Percentiles rank a stretch among this genome's conserved stretches.
These are phyloP conservation scores for Corylus avellana DNA, from an alignment of 306 rosid genomes.

Conservation along the genomic window DNA sequence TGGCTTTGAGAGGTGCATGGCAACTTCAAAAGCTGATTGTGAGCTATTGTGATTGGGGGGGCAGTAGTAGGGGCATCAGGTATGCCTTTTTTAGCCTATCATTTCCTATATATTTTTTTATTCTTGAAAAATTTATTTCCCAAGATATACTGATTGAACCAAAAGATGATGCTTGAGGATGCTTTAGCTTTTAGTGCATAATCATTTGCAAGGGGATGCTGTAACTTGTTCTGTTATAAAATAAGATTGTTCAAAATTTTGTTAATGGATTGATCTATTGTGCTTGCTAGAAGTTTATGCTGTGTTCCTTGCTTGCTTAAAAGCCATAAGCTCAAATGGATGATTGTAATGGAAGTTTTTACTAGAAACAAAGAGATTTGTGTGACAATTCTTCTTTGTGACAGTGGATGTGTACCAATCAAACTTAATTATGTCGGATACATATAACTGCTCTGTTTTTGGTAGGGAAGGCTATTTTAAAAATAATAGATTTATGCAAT, in stretches of 20 bases:
- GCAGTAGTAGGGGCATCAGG: conserved; percentile 94
- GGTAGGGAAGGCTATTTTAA: not conserved
- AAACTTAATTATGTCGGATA: not conserved
- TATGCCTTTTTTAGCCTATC: conserved; percentile 13
- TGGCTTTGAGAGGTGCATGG: conserved; percentile 95
- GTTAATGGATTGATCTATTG: not conserved
- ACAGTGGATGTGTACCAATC: not conserved
- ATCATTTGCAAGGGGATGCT: not conserved
- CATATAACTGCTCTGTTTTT: not conserved
- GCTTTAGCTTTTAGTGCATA: not conserved
- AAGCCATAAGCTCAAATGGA: not conserved
- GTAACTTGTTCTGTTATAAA: not conserved
- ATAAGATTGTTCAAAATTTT: not conserved
- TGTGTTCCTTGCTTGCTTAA: not conserved
- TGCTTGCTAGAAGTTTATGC: not conserved
- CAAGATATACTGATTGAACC: not conserved
- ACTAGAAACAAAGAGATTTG: not conserved
- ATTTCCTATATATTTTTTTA: not conserved
- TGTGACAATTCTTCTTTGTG: not conserved
- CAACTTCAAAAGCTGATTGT: conserved; percentile 80
- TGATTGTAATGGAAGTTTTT: not conserved
- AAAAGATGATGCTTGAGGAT: not conserved
- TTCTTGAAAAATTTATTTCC: not conserved
- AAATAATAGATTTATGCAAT: not conserved
- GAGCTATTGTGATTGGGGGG: conserved; percentile 83